Evolutionary conservation across 2,329 filamentous ascomycete genomes (phyloP), one percentile per base, ranked within the genome.

Genomic region (Fusarium bulbicola): DNA sequence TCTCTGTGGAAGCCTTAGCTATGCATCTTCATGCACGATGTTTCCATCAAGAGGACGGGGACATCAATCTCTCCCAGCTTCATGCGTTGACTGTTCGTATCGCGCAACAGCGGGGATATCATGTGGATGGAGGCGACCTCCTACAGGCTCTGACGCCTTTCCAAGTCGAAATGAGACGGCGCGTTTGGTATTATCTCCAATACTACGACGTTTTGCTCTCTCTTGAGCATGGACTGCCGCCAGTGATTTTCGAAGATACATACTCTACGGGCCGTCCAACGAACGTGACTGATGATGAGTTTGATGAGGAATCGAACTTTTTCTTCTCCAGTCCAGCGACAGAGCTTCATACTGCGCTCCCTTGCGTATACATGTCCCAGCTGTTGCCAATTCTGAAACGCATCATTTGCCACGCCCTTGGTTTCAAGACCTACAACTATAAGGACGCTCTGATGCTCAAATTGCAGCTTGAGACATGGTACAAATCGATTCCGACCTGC

Each of bases 121-220:
- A 73, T 40, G 32, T 53, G 20, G 59, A 59, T 5, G 40, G 52
- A 11, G 24, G 11, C 21, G 20, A 42, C 8, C 18, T 42, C 3
- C 16, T 46, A 7, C 30, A 39, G 10, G 21, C n/a, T 15, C n/a
- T 60, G 16, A 65, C 43, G 1, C 68, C 64, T 1, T 73, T 73
- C 15, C 52, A 65, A 15, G 47, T 54, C 6, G 70, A 73, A 32
- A 72, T 73, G 59, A 64, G 70, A 34, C 43, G 70, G 10, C 50
- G 68, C 2, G 47, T 65, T 6, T 73, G 68, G 68, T 72, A 59
- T 43, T 46, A 45, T 7, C 58, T 72, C 8, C 70, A 73, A 14
- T 42, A 68, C n/a, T 68, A 73, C 15, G 70, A 72, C 5, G 10
- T 72, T 10, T 34, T 65, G 1, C 67, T 71, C 16, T 59, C 70